Base-by-base conservation (phyloP, 768 basidiomycete species). In the Pisolithus sp. region DNA sequence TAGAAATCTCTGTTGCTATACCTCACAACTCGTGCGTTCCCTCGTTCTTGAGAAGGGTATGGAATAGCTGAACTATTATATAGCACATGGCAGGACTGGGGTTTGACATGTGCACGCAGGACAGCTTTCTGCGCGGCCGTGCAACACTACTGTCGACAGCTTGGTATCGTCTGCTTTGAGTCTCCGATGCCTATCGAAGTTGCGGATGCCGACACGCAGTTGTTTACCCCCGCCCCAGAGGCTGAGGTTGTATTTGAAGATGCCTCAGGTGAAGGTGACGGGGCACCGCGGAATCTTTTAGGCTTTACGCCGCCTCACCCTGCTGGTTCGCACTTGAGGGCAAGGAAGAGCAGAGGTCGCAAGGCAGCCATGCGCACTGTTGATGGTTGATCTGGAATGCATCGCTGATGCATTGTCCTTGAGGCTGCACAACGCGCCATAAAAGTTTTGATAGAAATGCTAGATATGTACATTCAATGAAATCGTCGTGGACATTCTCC, bases 81-180 rank as follows among this genome's bases (percentile, higher is more conserved):
- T 48, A 68, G 67, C 42, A 68, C 69, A 2, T 68, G 67, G 67
- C 67, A 68, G 68, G 80, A 82, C 64, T 90, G 86, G 86, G 77
- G 79, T 23, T 68, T 83, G 24, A 77, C 76, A 18, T 72, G 71
- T 54, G 67, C 76, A 10, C 79, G 86, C 44, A 81, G 78, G 62
- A 90, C 88, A 1, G 84, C 87, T 3, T 91, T 91, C 72, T 80
- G 88, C 61, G 85, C 85, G 8, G 88, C 89, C 1, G 82, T 82
- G 20, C 80, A 87, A 58, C 77, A 82, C 58, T 89, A 83, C 64
- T 85, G 79, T 60, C 78, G 74, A 49, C 79, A 86, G 61, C 77
- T 89, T 8, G 83, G 79, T 31, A 88, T 90, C 59, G 70, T 70
- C 20, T 81, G 78, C 56, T 73, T 72, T 66, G 76, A 80, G 59